Percentiles rank a stretch among this genome's conserved stretches.
phyloP scores from a whole-genome alignment of 1,139 yeast genomes.

The Nakaseomyces glabratus region DNA sequence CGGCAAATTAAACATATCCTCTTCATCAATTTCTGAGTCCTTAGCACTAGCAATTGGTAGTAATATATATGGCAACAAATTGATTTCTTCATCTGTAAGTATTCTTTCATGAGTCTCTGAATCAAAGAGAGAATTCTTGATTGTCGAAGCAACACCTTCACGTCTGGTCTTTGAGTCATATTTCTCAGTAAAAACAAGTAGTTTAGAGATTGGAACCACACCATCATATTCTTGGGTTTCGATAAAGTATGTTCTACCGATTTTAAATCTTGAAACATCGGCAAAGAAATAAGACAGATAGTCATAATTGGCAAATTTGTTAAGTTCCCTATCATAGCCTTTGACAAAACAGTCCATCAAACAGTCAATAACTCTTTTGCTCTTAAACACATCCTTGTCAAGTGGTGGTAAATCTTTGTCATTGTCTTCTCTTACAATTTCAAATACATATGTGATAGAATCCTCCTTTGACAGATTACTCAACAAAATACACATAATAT shows the following conservation, averaged over 20 bases:
- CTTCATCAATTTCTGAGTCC: slow-evolving; percentile 55
- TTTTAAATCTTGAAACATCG: slow-evolving; percentile 66
- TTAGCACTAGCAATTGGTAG: slow-evolving; percentile 82
- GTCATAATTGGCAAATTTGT: slow-evolving; percentile 67
- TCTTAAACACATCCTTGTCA: slow-evolving; percentile 41
- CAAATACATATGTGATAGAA: slow-evolving; percentile 47
- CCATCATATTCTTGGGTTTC: slow-evolving; percentile 62
- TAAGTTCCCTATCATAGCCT: slow-evolving; percentile 65
- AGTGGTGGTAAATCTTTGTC: slow-evolving; percentile 13
- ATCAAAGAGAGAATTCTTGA: slow-evolving; percentile 83
- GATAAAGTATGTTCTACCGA: slow-evolving; percentile 71
- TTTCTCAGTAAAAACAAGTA: slow-evolving; percentile 76
- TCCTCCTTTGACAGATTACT: slow-evolving; percentile 81
- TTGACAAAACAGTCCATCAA: slow-evolving; percentile 85
- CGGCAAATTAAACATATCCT: slow-evolving; percentile 80
- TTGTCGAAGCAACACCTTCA: slow-evolving; percentile 88
- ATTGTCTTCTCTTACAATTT: slow-evolving; percentile 33
- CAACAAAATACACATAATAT: slow-evolving; percentile 72
- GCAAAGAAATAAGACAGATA: slow-evolving; percentile 84
- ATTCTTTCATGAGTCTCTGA: slow-evolving; percentile 55
- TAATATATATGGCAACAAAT: slow-evolving; percentile 70
- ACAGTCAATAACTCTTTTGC: slow-evolving; percentile 63
- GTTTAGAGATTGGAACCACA: slow-evolving; percentile 72
- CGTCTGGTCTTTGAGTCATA: slow-evolving; percentile 72
- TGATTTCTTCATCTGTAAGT: slow-evolving; percentile 53